Percentiles rank a stretch among this genome's conserved stretches.
Conservation (phyloP, 371 early-diverging fungal species). For the Mucor plumbeus region DNA sequence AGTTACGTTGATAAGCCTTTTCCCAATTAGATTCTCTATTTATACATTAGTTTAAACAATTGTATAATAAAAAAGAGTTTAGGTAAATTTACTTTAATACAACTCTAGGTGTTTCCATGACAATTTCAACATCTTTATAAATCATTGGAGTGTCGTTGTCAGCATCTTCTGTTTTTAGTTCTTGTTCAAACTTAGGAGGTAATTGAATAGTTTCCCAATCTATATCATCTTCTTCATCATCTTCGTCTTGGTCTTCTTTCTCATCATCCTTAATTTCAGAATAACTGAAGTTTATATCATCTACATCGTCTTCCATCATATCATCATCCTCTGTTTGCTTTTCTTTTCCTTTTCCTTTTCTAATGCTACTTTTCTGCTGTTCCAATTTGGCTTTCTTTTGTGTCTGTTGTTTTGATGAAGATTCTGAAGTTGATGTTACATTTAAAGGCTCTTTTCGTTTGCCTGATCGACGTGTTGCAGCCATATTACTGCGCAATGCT, state of each 20-base stretch:
- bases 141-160: not conserved
- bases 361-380: not conserved
- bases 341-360: not conserved
- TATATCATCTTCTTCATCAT: conserved; percentile 21
- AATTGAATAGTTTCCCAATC: conserved; percentile 40
- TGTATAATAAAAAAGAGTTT: too few relatives aligned
- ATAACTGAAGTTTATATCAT: not conserved
- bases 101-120: conserved; percentile 37
- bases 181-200: conserved; percentile 12
- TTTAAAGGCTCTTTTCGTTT: not conserved
- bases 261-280: not conserved
- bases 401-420: not conserved
- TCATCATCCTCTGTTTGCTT: not conserved
- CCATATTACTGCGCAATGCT: conserved; percentile 4
- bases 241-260: conserved; percentile 3
- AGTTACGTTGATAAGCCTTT: conserved; percentile 34
- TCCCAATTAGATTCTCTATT: conserved; percentile 40
- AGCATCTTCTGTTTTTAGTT: not conserved
- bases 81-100: conserved; percentile 30
- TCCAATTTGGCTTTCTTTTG: not conserved
- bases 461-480: not conserved
- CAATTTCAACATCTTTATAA: conserved; percentile 49
- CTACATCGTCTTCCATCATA: not conserved
- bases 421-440: not conserved
- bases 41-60: not conserved